These are phyloP conservation scores for Cantharellus anzutake DNA, from an alignment of 768 basidiomycete species.

Conservation along the genomic window DNA sequence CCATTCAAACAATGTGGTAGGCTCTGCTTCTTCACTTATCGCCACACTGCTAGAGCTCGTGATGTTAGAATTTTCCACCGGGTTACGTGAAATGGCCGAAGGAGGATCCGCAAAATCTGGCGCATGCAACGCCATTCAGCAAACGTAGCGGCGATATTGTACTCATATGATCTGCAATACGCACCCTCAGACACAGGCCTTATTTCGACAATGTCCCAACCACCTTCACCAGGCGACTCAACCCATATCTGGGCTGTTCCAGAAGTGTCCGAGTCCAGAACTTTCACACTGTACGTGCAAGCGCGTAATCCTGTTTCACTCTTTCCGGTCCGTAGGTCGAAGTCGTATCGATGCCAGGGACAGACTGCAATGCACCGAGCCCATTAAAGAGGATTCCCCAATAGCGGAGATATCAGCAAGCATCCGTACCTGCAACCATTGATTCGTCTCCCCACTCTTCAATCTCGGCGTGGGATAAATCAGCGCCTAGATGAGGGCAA, in stretches of 20 bases:
- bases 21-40: conserved; percentile 13
- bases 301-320: conserved; percentile 51
- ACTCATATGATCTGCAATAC: neutral
- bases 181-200: conserved; percentile 56
- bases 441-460: conserved; percentile 35
- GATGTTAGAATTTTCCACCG: neutral
- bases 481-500: conserved; percentile 67
- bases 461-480: conserved; percentile 65
- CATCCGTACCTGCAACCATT: neutral
- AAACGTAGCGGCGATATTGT: neutral
- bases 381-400: neutral
- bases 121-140: neutral
- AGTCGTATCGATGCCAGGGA: conserved; percentile 60
- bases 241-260: conserved; percentile 30
- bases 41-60: no score
- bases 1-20: conserved; percentile 58
- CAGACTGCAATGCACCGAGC: conserved; percentile 37
- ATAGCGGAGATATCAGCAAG: neutral
- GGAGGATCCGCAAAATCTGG: conserved; percentile 53
- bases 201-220: conserved; percentile 46
- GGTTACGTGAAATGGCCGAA: neutral
- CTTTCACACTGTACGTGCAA: conserved; percentile 44
- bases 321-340: conserved; percentile 46
- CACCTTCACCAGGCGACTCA: conserved; percentile 34
- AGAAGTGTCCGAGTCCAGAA: conserved; percentile 13